These are phyloP conservation scores for Penicillium bialowiezense DNA, from an alignment of 495 filamentous ascomycete species.

Conservation along the genomic window DNA sequence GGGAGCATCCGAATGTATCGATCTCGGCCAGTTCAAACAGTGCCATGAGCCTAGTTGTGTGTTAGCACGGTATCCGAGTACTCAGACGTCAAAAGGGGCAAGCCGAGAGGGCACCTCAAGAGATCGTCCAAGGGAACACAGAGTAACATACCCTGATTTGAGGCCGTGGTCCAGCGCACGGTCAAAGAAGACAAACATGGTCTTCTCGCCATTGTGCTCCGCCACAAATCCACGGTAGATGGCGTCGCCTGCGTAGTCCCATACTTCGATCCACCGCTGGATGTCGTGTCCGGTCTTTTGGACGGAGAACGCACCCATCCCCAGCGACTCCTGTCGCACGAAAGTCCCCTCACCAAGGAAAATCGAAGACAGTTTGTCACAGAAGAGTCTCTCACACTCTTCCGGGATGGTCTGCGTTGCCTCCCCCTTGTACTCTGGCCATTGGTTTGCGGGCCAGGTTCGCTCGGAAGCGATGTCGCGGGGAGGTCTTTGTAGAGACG, in stretches of 20 bases:
- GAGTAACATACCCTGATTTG: conserved; percentile 73
- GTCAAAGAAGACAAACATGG: conserved; percentile 85
- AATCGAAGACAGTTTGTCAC: conserved; percentile 83
- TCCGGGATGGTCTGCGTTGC: conserved; percentile 92
- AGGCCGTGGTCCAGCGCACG: conserved; percentile 67
- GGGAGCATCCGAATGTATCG: conserved; percentile 66
- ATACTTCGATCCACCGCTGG: conserved; percentile 69
- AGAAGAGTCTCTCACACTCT: conserved; percentile 99
- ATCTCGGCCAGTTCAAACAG: conserved; percentile 80
- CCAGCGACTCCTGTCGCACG: conserved; percentile 65
- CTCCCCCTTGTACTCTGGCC: conserved; percentile 68
- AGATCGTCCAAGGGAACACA: not conserved
- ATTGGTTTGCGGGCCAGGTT: conserved; percentile 37
- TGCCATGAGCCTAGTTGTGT: conserved; percentile 66
- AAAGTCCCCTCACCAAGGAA: conserved; percentile 92
- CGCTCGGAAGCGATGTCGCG: conserved; percentile 65
- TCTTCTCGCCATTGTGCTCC: conserved; percentile 58
- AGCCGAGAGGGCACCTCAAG: not conserved
- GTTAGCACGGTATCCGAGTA: not conserved
- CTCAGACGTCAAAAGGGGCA: not conserved
- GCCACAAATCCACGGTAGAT: conserved; percentile 83
- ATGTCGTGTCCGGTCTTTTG: conserved; percentile 34
- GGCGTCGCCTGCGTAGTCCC: conserved; percentile 81
- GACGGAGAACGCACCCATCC: conserved; percentile 61
- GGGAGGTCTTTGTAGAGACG: conserved; percentile 78